Conservation (phyloP, 164 flowering plant genomes). For the Chimonanthus salicifolius region DNA sequence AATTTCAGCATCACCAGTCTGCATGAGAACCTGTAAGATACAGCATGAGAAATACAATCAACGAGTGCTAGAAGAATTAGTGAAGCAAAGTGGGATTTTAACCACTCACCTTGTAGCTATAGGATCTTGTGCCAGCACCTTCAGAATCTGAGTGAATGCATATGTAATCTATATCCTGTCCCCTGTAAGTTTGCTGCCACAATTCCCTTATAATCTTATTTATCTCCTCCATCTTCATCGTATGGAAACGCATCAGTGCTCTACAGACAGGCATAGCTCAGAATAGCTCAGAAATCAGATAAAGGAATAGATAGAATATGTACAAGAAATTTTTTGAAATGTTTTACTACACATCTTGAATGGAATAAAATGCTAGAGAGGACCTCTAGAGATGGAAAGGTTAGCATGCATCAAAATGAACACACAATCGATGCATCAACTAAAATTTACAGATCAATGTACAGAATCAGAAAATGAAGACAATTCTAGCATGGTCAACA, state of each 20-base stretch:
- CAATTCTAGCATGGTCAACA: too few species aligned
- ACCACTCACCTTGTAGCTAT: slow-evolving; percentile 73
- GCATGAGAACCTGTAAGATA: slow-evolving; percentile 78
- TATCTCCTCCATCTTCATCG: slow-evolving; percentile 99
- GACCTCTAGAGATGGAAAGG: background rate
- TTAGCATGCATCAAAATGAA: background rate
- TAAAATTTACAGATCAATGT: too few species aligned
- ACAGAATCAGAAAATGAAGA: background rate
- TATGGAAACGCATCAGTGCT: slow-evolving; percentile 98
- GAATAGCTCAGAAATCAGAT: too few species aligned
- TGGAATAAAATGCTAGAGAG: background rate
- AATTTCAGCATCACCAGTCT: slow-evolving; percentile 91
- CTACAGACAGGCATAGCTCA: slow-evolving; percentile 25
- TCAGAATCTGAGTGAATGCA: slow-evolving; percentile 96
- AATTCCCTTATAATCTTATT: slow-evolving; percentile 90
- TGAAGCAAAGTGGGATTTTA: background rate
- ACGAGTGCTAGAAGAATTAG: background rate
- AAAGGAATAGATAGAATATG: background rate
- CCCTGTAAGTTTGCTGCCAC: slow-evolving; percentile 99
- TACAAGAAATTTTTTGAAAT: too few species aligned
- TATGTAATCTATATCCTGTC: slow-evolving; percentile 95
- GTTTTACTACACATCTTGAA: background rate
- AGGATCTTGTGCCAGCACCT: slow-evolving; percentile 94
- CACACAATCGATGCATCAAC: background rate
- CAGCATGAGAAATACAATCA: background rate